Conservation (phyloP, 2,329 filamentous ascomycete species). For the Apiospora phragmitis region DNA sequence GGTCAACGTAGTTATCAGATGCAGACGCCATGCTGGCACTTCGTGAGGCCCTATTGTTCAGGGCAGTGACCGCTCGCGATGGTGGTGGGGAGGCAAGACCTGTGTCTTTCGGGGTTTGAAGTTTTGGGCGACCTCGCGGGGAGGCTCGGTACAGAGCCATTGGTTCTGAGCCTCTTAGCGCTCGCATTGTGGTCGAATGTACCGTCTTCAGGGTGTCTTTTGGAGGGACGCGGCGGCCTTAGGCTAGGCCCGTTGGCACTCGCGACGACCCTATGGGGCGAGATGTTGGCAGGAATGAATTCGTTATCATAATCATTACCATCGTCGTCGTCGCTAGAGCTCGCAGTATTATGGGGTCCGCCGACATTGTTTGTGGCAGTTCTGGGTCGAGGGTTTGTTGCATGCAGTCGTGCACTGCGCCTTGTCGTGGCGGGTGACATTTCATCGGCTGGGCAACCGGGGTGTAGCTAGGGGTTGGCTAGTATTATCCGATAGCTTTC, state of each 20-base stretch:
- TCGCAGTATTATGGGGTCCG: too few relatives aligned
- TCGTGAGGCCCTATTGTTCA: not conserved
- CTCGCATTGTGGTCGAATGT: not conserved
- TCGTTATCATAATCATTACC: not conserved
- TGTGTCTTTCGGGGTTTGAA: not conserved
- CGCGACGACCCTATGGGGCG: not conserved
- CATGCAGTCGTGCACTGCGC: conserved; percentile 3
- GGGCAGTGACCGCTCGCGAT: not conserved
- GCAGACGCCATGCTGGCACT: not conserved
- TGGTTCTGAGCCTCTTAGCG: not conserved
- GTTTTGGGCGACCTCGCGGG: not conserved
- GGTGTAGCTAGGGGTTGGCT: not conserved
- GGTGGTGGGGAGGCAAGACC: not conserved
- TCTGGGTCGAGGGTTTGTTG: not conserved
- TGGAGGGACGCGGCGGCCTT: not conserved
- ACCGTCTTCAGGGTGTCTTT: not conserved
- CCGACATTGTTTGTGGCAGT: not conserved
- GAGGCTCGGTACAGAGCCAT: not conserved
- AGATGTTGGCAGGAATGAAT: not conserved
- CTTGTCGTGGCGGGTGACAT: not conserved
- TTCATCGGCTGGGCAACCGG: not conserved
- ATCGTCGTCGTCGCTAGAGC: not conserved
- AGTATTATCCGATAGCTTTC: not conserved
- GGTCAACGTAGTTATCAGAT: not conserved
- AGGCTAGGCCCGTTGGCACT: not conserved